Evolutionary conservation across 2,329 filamentous ascomycete genomes (phyloP), one percentile per base, ranked within the genome.

Genomic region (Paecilomyces sp.): DNA sequence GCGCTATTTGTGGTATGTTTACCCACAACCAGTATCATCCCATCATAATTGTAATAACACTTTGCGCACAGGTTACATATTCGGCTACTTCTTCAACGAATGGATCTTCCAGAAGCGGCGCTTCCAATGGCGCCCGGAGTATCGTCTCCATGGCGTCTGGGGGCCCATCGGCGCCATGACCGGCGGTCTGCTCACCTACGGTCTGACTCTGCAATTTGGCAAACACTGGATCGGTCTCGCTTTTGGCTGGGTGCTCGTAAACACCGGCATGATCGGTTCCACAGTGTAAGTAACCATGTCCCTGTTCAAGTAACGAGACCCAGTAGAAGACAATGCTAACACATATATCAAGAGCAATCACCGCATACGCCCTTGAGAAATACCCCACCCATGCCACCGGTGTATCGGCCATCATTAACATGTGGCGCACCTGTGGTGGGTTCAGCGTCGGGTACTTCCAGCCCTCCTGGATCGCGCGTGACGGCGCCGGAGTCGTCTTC

Each of bases 401-500:
- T 4, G 73, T 75, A 34, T 70, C 68, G 0, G 71, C 72, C 2
- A 75, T 74, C 28, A 64, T 76, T 56, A 76, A 76, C 58, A 72
- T 74, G 64, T 75, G 74, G 73, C 70, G 74, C 6, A 75, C 72
- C 3, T 70, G 70, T 11, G 72, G 74, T n/a, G 74, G 74, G 1
- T 75, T 75, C 36, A 67, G 70, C 0, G 72, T 76, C 22, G 71
- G 65, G 13, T 76, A 75, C 58, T 75, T 74, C 61, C 72, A 75
- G 62, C 67, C 71, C n/a, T 59, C 66, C 1, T 75, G 73, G 73
- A 72, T 75, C 15, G 56, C 61, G 18, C 66, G 64, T 5, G 67
- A 73, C 57, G 72, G 73, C 0, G 51, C 68, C 2, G 72, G 68
- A 1, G 62, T 70, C 5, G 72, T 73, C 0, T 75, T 75, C 63